Evolutionary conservation across 1,139 yeast genomes (phyloP).

Genomic region (Yamadazyma sp.): DNA sequence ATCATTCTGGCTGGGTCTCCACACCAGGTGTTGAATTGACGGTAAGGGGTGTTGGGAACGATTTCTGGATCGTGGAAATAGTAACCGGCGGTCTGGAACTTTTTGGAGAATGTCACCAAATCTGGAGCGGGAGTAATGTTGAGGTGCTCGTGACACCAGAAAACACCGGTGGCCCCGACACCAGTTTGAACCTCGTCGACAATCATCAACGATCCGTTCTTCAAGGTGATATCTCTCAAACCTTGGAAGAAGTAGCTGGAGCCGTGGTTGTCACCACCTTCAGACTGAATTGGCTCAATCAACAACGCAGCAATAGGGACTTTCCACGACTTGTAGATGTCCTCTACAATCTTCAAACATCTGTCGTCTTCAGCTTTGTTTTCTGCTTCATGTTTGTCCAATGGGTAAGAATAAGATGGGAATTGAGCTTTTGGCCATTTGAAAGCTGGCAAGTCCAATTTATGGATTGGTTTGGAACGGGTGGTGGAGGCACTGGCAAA

Average conservation of each 20-base stretch:
- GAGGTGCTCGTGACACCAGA: constrained; percentile 77
- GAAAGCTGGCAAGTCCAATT: constrained; percentile 80
- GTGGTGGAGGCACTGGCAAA: constrained; percentile 80
- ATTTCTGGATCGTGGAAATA: constrained; percentile 65
- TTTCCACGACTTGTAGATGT: constrained; percentile 54
- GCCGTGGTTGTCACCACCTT: constrained; percentile 77
- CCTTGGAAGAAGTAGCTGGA: constrained; percentile 62
- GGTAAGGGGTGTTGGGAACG: constrained; percentile 62
- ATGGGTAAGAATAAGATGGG: constrained; percentile 74
- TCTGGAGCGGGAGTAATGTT: constrained; percentile 65
- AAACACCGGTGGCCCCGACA: constrained; percentile 68
- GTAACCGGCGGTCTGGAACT: constrained; percentile 79
- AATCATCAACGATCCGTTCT: constrained; percentile 60
- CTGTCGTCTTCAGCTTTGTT: constrained; percentile 67
- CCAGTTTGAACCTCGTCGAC: constrained; percentile 79
- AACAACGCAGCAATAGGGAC: constrained; percentile 71
- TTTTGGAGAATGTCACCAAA: constrained; percentile 73
- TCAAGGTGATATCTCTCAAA: constrained; percentile 59
- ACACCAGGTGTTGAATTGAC: constrained; percentile 85
- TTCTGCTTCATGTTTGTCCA: constrained; percentile 52
- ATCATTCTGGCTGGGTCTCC: constrained; percentile 75
- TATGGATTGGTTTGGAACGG: constrained; percentile 80
- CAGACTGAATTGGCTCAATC: constrained; percentile 74
- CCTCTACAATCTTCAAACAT: constrained; percentile 61
- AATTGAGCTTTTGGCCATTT: constrained; percentile 87